Conservation (phyloP, 1,284 basidiomycete genomes). For the Neotropicomus parvogracilis region DNA sequence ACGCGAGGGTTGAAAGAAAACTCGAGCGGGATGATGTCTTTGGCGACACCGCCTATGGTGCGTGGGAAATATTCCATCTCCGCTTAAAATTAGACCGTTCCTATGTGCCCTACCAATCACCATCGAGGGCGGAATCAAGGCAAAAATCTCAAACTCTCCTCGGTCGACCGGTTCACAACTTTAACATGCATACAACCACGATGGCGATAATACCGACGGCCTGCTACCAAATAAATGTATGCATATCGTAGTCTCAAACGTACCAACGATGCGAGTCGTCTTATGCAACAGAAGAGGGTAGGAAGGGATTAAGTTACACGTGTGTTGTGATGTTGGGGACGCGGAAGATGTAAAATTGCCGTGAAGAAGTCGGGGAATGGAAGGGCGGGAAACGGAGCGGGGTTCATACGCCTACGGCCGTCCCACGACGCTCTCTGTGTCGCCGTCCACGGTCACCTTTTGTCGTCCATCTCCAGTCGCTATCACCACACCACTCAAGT, state of each 20-base stretch:
- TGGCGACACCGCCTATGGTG: constrained; percentile 13
- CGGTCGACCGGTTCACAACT: neutral
- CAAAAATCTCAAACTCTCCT: no score
- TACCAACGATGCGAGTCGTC: constrained; percentile 1
- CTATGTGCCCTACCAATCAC: neutral
- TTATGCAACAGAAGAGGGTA: neutral
- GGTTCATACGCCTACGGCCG: constrained; percentile 1
- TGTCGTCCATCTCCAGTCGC: constrained; percentile 23
- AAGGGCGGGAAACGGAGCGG: neutral
- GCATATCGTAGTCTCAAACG: neutral
- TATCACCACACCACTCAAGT: constrained; percentile 34
- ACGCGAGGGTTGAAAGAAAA: constrained; percentile 16
- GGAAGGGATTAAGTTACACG: constrained; percentile 19
- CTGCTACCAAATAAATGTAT: constrained; percentile 9
- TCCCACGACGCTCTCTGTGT: constrained; percentile 26
- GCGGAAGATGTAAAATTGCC: neutral
- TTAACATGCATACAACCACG: neutral
- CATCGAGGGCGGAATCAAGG: no score
- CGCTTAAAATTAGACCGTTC: constrained; percentile 19
- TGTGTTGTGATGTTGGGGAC: constrained; percentile 7
- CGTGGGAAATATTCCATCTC: constrained; percentile 19
- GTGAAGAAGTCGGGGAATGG: neutral
- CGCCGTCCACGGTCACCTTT: constrained; percentile 24
- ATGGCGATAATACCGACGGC: constrained; percentile 9
- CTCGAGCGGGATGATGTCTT: constrained; percentile 12